phyloP scores from a whole-genome alignment of 2,329 filamentous ascomycete genomes.

The Penicillium sp. region DNA sequence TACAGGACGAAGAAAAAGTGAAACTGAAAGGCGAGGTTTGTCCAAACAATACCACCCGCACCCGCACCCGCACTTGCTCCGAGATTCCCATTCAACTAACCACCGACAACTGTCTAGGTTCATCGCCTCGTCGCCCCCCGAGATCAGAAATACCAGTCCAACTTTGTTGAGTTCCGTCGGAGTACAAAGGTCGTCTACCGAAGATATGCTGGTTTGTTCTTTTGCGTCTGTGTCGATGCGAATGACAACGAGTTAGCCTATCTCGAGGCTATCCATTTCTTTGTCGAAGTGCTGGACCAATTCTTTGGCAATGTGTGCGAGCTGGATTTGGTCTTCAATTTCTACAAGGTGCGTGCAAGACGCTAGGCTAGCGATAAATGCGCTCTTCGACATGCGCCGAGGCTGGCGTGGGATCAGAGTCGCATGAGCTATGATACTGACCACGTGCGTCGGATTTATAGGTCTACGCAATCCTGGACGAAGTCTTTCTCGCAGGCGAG shows the following conservation, averaged over 20 bases:
- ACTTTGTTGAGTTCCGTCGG: conserved; percentile 77
- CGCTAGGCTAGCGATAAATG: neutral
- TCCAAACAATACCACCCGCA: conserved; percentile 12
- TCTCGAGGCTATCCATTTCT: conserved; percentile 97
- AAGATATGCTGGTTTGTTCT: conserved; percentile 94
- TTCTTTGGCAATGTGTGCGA: conserved; percentile 99
- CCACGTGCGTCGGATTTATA: conserved; percentile 23
- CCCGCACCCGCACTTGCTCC: neutral
- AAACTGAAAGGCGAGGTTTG: conserved; percentile 92
- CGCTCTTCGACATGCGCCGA: neutral
- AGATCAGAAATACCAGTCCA: conserved; percentile 98
- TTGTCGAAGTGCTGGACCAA: conserved; percentile 94
- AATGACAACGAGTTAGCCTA: conserved; percentile 98
- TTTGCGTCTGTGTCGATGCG: conserved; percentile 97
- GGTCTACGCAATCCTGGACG: conserved; percentile 96
- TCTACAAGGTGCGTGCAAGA: conserved; percentile 51
- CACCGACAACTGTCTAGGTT: conserved; percentile 48
- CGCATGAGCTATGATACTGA: conserved; percentile 5
- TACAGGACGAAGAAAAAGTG: conserved; percentile 88
- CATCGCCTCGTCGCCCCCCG: conserved; percentile 94
- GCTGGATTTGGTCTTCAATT: conserved; percentile 73
- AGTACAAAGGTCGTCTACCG: conserved; percentile 91
- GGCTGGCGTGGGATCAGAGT: conserved; percentile 2
- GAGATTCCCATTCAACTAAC: conserved; percentile 7
- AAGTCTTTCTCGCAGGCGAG: conserved; percentile 94